These are phyloP conservation scores for Hebeloma cylindrosporum DNA, from an alignment of 768 basidiomycete species.

Conservation along the genomic window DNA sequence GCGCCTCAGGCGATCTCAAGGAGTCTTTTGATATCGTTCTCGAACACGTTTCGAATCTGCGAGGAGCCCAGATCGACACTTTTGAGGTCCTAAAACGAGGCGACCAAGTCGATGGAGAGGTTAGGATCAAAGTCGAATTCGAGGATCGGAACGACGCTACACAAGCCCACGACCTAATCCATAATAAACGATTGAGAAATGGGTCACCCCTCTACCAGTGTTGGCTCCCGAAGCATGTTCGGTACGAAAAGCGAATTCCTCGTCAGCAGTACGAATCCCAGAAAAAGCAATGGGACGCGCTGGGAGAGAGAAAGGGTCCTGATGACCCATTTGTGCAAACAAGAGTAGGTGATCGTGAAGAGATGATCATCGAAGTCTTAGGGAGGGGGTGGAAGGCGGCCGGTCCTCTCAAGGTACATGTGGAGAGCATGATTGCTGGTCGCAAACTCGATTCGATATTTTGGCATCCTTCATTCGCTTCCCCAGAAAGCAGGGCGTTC, in stretches of 20 bases:
- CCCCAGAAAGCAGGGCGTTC: conserved; percentile 31
- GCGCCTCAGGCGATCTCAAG: conserved; percentile 9
- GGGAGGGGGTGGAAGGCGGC: conserved; percentile 54
- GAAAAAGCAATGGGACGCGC: conserved; percentile 46
- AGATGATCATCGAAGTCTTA: conserved; percentile 42
- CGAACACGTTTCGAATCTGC: conserved; percentile 3
- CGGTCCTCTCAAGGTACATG: conserved; percentile 59
- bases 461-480: conserved; percentile 50
- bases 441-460: conserved; percentile 42
- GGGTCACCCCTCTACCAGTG: not conserved
- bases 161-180: conserved; percentile 35
- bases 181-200: conserved; percentile 21
- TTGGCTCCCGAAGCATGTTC: conserved; percentile 37
- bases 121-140: conserved; percentile 44
- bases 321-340: conserved; percentile 19
- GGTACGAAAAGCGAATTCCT: conserved; percentile 51
- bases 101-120: conserved; percentile 9
- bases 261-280: conserved; percentile 52
- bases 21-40: conserved; percentile 7
- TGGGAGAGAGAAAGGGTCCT: conserved; percentile 38
- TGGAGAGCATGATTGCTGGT: conserved; percentile 54
- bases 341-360: conserved; percentile 21
- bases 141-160: conserved; percentile 49
- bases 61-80: conserved; percentile 18
- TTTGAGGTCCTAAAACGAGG: conserved; percentile 15